Evolutionary conservation across 352 stramenopile genomes (phyloP).

Genomic region (Phytophthora brassicae): DNA sequence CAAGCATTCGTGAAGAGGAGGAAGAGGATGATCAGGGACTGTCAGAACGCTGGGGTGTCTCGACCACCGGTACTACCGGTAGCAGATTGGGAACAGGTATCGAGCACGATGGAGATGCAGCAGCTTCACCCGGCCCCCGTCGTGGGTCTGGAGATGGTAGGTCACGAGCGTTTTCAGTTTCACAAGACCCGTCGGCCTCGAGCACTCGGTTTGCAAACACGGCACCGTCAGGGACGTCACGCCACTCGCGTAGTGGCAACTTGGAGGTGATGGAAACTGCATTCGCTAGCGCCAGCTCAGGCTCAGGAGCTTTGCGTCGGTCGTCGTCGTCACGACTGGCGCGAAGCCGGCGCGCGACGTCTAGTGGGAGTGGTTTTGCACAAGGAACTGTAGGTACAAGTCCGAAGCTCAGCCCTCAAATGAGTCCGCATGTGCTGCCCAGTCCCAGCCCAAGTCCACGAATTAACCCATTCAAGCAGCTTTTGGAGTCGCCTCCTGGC

Average conservation of each 20-base stretch:
- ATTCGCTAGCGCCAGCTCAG: slow-evolving; percentile 58
- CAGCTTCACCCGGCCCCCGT: not conserved
- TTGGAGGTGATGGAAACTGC: slow-evolving; percentile 70
- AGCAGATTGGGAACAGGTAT: slow-evolving; percentile 14
- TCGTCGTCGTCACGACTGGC: slow-evolving; percentile 53
- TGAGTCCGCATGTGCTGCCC: slow-evolving; percentile 64
- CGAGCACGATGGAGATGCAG: not conserved
- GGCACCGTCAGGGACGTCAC: slow-evolving; percentile 26
- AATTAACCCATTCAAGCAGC: slow-evolving; percentile 76
- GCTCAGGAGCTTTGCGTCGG: slow-evolving; percentile 45
- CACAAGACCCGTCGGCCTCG: slow-evolving; percentile 26
- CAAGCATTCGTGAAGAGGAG: slow-evolving; percentile 65
- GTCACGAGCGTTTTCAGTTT: slow-evolving; percentile 41
- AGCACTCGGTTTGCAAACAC: slow-evolving; percentile 35
- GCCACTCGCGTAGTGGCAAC: slow-evolving; percentile 57
- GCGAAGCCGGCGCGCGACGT: slow-evolving; percentile 54
- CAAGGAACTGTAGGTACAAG: slow-evolving; percentile 29
- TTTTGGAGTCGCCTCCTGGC: slow-evolving; percentile 43
- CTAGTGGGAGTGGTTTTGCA: slow-evolving; percentile 40
- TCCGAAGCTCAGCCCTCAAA: slow-evolving; percentile 64
- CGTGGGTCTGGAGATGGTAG: slow-evolving; percentile 21
- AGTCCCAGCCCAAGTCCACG: slow-evolving; percentile 61
- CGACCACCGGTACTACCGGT: too few relatives aligned
- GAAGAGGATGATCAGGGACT: slow-evolving; percentile 45
- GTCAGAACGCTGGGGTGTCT: slow-evolving; percentile 15